A percentile compares a stretch with the other conserved stretches of the same genome.
Evolutionary conservation across 148 eudicot species (phyloP).

Genomic region (Vaccinium corymbosum): DNA sequence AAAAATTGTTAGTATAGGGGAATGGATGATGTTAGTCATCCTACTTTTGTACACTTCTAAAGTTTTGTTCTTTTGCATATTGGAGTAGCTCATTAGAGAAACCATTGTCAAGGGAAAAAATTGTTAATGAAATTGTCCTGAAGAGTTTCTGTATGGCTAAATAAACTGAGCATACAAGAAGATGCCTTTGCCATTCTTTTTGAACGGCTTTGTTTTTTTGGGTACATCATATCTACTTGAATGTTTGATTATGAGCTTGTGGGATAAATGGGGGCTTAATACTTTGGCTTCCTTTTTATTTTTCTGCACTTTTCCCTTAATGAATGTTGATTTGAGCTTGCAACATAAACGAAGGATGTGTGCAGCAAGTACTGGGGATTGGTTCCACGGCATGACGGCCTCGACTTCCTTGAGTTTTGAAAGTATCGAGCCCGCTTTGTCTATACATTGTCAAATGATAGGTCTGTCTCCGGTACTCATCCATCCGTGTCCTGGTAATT

Average conservation of each 20-base stretch:
- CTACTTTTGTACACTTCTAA: not conserved
- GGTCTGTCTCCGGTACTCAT: not conserved
- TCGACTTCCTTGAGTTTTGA: not conserved
- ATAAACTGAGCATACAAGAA: not conserved
- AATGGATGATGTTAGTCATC: slow-evolving; percentile 2
- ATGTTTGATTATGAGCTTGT: not conserved
- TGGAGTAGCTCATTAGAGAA: not conserved
- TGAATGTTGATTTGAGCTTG: not conserved
- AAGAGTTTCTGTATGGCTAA: not conserved
- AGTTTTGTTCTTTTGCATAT: not conserved
- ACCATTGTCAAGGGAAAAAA: not conserved
- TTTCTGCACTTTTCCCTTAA: not conserved
- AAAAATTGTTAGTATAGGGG: not conserved
- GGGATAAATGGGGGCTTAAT: not conserved
- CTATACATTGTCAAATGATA: not conserved
- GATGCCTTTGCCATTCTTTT: not conserved
- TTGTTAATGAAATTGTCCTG: not conserved
- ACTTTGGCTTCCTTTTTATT: not conserved
- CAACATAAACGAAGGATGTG: not conserved
- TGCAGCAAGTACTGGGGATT: not conserved
- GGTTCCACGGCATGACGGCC: not conserved
- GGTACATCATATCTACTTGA: not conserved
- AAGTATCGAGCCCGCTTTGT: not conserved
- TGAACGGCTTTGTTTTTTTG: not conserved
- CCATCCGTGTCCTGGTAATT: no score